These are phyloP conservation scores for Lumnitzera racemosa DNA, from an alignment of 345 rosid genomes.

Conservation along the genomic window DNA sequence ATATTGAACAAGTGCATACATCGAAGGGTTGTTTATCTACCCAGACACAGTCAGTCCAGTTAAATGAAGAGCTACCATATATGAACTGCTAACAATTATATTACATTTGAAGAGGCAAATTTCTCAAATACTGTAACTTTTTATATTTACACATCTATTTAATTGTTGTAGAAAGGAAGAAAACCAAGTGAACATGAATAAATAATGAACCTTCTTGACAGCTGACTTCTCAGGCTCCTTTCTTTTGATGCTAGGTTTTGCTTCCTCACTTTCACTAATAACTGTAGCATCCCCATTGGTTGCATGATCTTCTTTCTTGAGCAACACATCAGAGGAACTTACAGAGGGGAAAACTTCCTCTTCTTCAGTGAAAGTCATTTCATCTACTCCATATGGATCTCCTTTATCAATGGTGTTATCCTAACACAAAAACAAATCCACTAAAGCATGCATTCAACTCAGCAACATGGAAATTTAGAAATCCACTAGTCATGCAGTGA, in stretches of 20 bases:
- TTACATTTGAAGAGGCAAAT: no score
- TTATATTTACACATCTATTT: no score
- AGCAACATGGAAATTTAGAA: not conserved
- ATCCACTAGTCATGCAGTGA: no score
- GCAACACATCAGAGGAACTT: slow-evolving; percentile 30
- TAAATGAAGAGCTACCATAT: no score
- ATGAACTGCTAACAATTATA: no score
- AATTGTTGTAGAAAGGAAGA: no score
- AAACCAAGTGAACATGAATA: not conserved
- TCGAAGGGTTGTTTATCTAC: no score
- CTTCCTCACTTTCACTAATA: slow-evolving; percentile 29
- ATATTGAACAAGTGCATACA: no score
- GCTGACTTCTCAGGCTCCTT: slow-evolving; percentile 44
- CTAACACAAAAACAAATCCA: slow-evolving; percentile 2
- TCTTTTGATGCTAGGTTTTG: slow-evolving; percentile 51
- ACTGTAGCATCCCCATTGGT: slow-evolving; percentile 20
- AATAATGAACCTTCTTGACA: slow-evolving; percentile 56
- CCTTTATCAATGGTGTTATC: slow-evolving; percentile 13
- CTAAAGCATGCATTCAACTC: not conserved
- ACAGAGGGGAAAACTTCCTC: slow-evolving; percentile 61
- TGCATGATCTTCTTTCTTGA: slow-evolving; percentile 32
- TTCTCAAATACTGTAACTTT: no score
- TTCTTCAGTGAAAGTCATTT: slow-evolving; percentile 76
- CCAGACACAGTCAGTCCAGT: no score
- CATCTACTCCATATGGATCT: slow-evolving; percentile 54